Percentiles rank a stretch among this genome's conserved stretches.
Evolutionary conservation across 352 stramenopile genomes (phyloP).

Genomic region (Poterioochromonas sp.): DNA sequence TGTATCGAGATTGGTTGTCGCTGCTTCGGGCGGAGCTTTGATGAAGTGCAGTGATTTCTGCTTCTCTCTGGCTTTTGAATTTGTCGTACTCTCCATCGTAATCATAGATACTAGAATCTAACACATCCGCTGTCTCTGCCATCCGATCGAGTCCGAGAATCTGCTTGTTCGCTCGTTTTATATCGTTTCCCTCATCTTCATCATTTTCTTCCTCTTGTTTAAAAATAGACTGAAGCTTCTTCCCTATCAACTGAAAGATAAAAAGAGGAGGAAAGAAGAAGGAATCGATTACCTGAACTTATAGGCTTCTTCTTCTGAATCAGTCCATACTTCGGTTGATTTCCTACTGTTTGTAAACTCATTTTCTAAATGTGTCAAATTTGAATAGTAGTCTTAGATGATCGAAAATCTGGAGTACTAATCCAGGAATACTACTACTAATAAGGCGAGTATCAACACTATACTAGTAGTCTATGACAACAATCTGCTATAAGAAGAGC

Average conservation of each 20-base stretch:
- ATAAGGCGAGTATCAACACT: no score
- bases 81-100: conserved; percentile 77
- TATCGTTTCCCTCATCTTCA: neutral
- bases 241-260: neutral
- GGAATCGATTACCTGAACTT: neutral
- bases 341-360: neutral
- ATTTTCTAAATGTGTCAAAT: no score
- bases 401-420: no score
- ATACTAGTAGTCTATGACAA: no score
- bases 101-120: conserved; percentile 73
- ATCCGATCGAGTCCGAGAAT: neutral
- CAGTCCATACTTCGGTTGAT: neutral
- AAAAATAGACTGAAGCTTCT: neutral
- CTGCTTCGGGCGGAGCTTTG: neutral
- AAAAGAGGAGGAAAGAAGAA: neutral
- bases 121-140: conserved; percentile 44
- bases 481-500: no score
- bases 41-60: conserved; percentile 6
- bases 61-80: conserved; percentile 56
- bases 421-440: no score
- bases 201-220: neutral
- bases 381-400: no score
- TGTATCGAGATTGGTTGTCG: conserved; percentile 73
- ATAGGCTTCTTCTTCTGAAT: neutral
- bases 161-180: neutral